phyloP scores from a whole-genome alignment of 2,329 filamentous ascomycete genomes.

The Colletotrichum higginsianum region DNA sequence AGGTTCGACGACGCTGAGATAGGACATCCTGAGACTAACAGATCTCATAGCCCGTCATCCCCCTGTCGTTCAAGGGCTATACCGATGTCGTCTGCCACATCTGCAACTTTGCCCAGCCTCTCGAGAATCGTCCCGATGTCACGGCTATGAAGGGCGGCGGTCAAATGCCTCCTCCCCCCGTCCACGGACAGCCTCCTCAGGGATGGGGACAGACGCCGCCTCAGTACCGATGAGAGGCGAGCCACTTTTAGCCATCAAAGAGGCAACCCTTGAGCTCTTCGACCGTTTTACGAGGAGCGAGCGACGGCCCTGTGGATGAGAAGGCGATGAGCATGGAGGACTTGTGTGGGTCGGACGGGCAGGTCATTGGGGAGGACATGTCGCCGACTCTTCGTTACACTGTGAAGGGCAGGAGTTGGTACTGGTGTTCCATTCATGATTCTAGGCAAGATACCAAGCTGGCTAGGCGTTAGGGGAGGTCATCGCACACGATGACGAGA shows the following conservation, averaged over 20 bases:
- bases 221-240: slow-evolving; percentile 35
- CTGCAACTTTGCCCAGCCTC: slow-evolving; percentile 82
- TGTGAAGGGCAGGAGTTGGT: background rate
- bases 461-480: slow-evolving; percentile 22
- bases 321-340: background rate
- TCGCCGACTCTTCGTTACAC: background rate
- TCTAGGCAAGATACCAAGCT: slow-evolving; percentile 33
- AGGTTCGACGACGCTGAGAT: background rate
- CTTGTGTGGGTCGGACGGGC: background rate
- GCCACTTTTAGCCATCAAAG: background rate
- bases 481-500: slow-evolving; percentile 11
- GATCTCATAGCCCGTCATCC: slow-evolving; percentile 73
- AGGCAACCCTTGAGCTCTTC: background rate
- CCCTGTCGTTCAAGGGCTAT: slow-evolving; percentile 77
- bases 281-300: background rate
- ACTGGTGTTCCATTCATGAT: background rate
- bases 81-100: slow-evolving; percentile 81
- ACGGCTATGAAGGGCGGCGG: slow-evolving; percentile 65
- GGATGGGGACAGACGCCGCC: slow-evolving; percentile 50
- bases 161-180: slow-evolving; percentile 49
- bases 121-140: slow-evolving; percentile 71
- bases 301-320: background rate
- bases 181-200: slow-evolving; percentile 52
- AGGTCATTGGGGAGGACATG: background rate
- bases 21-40: slow-evolving; percentile 12